Percentiles rank a stretch among this genome's conserved stretches.
Conservation (phyloP, 2,329 filamentous ascomycete species). For the Penicillium rolfsii region DNA sequence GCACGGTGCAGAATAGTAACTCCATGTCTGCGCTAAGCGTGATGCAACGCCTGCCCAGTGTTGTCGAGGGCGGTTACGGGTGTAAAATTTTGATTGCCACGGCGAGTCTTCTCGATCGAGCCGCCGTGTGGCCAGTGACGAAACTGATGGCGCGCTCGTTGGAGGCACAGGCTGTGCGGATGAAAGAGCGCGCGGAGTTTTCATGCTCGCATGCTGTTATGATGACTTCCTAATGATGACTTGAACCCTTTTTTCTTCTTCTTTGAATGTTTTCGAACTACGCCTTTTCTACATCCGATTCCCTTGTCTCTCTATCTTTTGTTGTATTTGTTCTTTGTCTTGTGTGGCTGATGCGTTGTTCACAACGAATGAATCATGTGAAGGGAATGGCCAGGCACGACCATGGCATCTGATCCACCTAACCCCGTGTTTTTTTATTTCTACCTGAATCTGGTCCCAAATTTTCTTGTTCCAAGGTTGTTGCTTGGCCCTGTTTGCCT, state of each 20-base stretch:
- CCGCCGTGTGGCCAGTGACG: constrained; percentile 89
- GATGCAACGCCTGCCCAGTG: constrained; percentile 59
- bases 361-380: constrained; percentile 17
- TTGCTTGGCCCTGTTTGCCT: background rate
- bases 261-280: background rate
- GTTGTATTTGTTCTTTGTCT: background rate
- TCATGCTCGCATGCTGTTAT: constrained; percentile 30
- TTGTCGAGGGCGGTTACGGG: constrained; percentile 73
- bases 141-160: constrained; percentile 69
- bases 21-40: constrained; percentile 56
- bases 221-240: constrained; percentile 32
- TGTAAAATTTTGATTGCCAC: constrained; percentile 82
- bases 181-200: constrained; percentile 60
- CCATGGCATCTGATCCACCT: background rate
- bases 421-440: background rate
- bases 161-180: constrained; percentile 65
- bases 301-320: background rate
- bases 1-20: constrained; percentile 58
- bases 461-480: background rate
- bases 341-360: constrained; percentile 14
- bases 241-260: constrained; percentile 7
- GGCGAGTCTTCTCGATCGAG: constrained; percentile 83
- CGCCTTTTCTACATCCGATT: background rate
- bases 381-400: constrained; percentile 1
- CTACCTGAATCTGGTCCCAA: background rate